Evolutionary conservation across 176 grass and related monocot species (phyloP), one percentile per base, ranked within the genome.

Genomic region (Cenchrus purpureus): DNA sequence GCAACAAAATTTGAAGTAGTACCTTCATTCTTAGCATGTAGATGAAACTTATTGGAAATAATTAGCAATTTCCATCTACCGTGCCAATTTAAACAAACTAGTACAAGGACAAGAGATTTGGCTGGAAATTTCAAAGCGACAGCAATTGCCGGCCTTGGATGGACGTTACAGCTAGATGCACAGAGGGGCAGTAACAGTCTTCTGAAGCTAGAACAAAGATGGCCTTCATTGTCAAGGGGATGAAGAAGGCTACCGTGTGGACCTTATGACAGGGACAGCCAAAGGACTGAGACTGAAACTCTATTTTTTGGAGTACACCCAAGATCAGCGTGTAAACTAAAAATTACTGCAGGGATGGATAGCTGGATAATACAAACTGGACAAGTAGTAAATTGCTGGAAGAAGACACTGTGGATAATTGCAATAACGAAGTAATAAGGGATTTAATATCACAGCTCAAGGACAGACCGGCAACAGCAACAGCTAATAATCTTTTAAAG

Each of bases 221-320:
- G 43, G 55, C 37, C 37, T 29, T 71, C 53, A 73, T 16, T 2
- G 43, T 37, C 22, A 55, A 37, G 52, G 4, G 52, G 4, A 34
- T 4, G 37, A 4, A 64, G 17, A 4, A 40, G 37, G 37, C 37
- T 40, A 40, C 37, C 52, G 83, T 70, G 65, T 77, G 72, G 82
- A 54, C 73, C 62, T 46, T 77, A 40, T 48, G 75, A 79, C 44
- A 52, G 9, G 58, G 84, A 79, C 76, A 53, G 0, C 48, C 13
- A 28, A 40, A 16, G 44, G 60, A 66, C 63, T 7, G 8, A 64
- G 9, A 65, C 11, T 16, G 0, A 22, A 57, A 57, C 65, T n/a
- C 79, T 16, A 14, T 61, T 82, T 16, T 59, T 82, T 58, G 1
- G 1, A 31, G n/a, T 17, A 28, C 46, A 59, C 34, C 28, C 29